Base-by-base conservation (phyloP, 495 filamentous ascomycete species). In the Lasiosphaeria ovina region DNA sequence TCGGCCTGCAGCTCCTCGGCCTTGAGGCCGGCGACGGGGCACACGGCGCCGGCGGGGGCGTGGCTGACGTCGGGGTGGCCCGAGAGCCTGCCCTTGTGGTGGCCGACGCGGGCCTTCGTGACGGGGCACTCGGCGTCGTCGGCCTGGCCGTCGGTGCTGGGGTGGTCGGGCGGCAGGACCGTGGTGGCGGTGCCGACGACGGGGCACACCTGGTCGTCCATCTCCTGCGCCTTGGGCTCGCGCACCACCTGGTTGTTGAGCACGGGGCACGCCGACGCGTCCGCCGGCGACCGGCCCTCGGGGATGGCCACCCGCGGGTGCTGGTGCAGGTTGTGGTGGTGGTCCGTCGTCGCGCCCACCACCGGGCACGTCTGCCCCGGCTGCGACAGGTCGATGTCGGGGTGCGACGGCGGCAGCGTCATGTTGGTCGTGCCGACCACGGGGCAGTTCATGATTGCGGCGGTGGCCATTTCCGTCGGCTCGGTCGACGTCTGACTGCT, bases 81-180 rank as follows among this genome's bases (percentile, higher is more conserved):
- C 35, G 66, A 45, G n/a, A 80, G 64, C 59, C 70, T 76, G 36
- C 76, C 76, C 66, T 77, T 75, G 57, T 79, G 77, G 51, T 79
- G 77, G 11, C 74, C 77, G 2, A 79, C 72, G 57, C 67, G 69
- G 42, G 77, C 77, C 68, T 79, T 79, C 33, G 79, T 81, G 47
- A 83, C 71, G 6, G 79, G 79, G 62, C 81, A 83, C 52, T 75
- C 74, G 32, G 64, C 73, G 10, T 78, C 76, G 60, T 78, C 77
- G 7, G 59, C 63, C 55, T 70, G 72, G 54, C 68, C 75, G 2
- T 72, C 69, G 6, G 76, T 77, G 24, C 61, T 69, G 6, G 78
- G 79, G 56, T 83, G 78, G 38, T 78, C 66, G 10, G 75, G 75
- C 16, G 77, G 76, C 9, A 79, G 72, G 45, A 77, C 72, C 0